Conservation (phyloP, 306 rosid species). For the Sindora glabra region DNA sequence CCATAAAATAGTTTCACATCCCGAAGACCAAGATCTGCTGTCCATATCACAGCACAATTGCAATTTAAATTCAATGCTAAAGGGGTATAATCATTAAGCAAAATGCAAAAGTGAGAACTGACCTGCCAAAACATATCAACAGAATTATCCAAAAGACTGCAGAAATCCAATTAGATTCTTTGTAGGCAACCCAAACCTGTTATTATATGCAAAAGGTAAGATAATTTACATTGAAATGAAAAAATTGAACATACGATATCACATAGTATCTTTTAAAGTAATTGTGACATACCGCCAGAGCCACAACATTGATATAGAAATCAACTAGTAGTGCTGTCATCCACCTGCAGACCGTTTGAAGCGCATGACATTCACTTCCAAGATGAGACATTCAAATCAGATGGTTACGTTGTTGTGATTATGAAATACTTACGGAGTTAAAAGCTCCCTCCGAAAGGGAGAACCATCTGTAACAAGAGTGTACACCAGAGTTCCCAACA, state of each 20-base stretch:
- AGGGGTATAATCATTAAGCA: background rate
- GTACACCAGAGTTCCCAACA: conserved; percentile 63
- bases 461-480: conserved; percentile 67
- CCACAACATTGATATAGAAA: conserved; percentile 72
- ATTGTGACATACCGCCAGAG: conserved; percentile 54
- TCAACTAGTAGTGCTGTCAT: conserved; percentile 64
- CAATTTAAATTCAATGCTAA: background rate
- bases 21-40: background rate
- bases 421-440: conserved; percentile 67
- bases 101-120: conserved; percentile 9
- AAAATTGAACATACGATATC: no score
- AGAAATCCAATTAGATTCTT: conserved; percentile 55
- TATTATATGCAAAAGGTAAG: conserved; percentile 7
- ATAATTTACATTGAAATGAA: conserved; percentile 7
- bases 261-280: background rate
- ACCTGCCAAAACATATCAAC: conserved; percentile 79
- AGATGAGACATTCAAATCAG: conserved; percentile 8
- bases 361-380: conserved; percentile 6
- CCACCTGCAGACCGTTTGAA: conserved; percentile 59
- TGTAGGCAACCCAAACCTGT: conserved; percentile 86
- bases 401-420: no score
- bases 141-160: conserved; percentile 59
- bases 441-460: conserved; percentile 66
- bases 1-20: no score
- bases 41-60: background rate